Percentiles rank a stretch among this genome's conserved stretches.
phyloP scores from a whole-genome alignment of 805 yeast species.

The Schizosaccharomyces osmophilus region DNA sequence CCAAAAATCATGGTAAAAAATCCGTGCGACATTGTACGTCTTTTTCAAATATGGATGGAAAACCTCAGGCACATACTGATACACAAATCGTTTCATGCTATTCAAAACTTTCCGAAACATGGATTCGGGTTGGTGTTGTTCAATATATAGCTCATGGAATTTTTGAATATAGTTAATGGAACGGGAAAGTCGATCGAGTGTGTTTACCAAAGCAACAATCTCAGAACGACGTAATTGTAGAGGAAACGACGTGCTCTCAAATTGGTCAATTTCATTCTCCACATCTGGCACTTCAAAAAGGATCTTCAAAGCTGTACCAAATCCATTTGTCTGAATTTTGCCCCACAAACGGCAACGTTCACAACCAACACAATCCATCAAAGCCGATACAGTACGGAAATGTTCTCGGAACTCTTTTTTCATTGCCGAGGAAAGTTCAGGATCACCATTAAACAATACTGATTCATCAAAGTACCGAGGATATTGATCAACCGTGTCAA shows the following conservation, averaged over 20 bases:
- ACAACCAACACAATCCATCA: slow-evolving; percentile 97
- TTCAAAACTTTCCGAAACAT: background rate
- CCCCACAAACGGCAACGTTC: slow-evolving; percentile 97
- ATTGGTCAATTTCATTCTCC: background rate
- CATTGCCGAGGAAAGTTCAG: slow-evolving; percentile 13
- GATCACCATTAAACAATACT: slow-evolving; percentile 16
- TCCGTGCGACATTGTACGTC: background rate
- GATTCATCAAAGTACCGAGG: slow-evolving; percentile 25
- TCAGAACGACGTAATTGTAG: slow-evolving; percentile 41
- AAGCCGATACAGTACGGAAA: slow-evolving; percentile 68
- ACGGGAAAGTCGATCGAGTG: slow-evolving; percentile 76
- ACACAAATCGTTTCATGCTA: background rate
- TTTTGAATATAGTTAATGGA: slow-evolving; percentile 50
- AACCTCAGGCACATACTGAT: background rate
- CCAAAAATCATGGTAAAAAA: background rate
- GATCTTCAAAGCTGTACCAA: slow-evolving; percentile 84
- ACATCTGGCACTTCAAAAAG: slow-evolving; percentile 33
- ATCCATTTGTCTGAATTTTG: slow-evolving; percentile 86
- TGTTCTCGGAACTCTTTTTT: slow-evolving; percentile 70
- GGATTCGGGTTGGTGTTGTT: background rate
- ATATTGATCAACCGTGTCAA: slow-evolving; percentile 7
- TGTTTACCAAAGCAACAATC: slow-evolving; percentile 70
- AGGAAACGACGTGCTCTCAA: slow-evolving; percentile 2
- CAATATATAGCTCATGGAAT: slow-evolving; percentile 19
- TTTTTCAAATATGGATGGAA: background rate